Base-by-base conservation (phyloP, 2,329 filamentous ascomycete species). In the Fusarium nodosum region DNA sequence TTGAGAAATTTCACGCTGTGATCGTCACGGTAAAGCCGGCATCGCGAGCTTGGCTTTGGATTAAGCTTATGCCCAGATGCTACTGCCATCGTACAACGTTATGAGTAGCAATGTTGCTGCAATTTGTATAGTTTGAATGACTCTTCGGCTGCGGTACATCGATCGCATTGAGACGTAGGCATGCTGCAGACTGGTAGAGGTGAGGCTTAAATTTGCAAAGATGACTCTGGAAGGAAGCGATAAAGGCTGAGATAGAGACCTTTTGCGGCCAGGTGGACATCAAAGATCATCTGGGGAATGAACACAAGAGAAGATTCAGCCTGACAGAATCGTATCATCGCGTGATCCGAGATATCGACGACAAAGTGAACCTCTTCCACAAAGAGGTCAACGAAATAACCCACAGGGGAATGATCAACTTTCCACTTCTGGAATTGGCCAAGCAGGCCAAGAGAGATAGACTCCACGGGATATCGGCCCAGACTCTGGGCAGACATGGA, bases 391-490 rank as follows among this genome's bases (percentile, higher is more conserved):
- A 30, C 18, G 28, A 41, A 10, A 39, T 13, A 9, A 30, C 15
- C 4, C n/a, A 20, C 34, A 28, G 9, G 47, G 20, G 12, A 51
- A 28, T 31, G 48, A 22, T 20, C 11, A 20, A 51, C 16, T 18
- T 15, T 26, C 39, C 26, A 39, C 42, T 38, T 60, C 41, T 41
- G 34, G 41, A 59, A 33, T n/a, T 12, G 26, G 46, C 38, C 58
- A 64, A 64, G 56, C 1, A 52, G 56, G 28, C 31, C 39, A 64
- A 51, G 45, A 59, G 36, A 55, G 44, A 38, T 26, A 51, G 30
- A 36, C 42, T 45, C 41, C 33, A 51, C 63, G 61, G 63, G 56
- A 56, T 61, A 61, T 66, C 62, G 63, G 63, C 44, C 61, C 63
- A 66, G 48, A 26, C 28, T 50, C 59, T 66, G 44, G 44, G 55